phyloP scores from a whole-genome alignment of 352 stramenopile species.

The Globisporangium okanoganense region DNA sequence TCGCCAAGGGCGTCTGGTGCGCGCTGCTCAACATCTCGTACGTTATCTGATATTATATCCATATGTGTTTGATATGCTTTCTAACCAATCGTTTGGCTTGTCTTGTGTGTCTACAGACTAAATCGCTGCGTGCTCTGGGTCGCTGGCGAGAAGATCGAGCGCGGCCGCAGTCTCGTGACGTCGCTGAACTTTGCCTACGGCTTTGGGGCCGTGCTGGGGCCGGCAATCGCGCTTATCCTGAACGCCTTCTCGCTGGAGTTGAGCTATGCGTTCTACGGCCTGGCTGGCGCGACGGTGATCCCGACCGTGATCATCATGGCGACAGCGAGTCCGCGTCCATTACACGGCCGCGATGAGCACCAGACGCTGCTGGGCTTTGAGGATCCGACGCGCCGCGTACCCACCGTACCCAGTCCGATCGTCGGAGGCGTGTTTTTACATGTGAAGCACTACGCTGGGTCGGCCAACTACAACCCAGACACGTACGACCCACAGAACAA shows the following conservation, averaged over 20 bases:
- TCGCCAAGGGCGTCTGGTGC: conserved; percentile 71
- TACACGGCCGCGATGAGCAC: conserved; percentile 53
- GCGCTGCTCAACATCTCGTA: conserved; percentile 78
- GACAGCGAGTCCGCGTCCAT: conserved; percentile 34
- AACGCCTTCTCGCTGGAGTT: conserved; percentile 46
- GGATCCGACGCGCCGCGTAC: conserved; percentile 66
- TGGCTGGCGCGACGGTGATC: conserved; percentile 41
- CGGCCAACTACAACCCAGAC: conserved; percentile 75
- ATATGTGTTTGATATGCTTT: neutral
- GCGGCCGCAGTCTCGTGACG: conserved; percentile 67
- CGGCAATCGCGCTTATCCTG: conserved; percentile 43
- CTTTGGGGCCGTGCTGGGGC: conserved; percentile 53
- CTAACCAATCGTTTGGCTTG: neutral
- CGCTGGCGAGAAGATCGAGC: conserved; percentile 59
- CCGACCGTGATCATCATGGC: conserved; percentile 37
- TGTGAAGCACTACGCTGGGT: conserved; percentile 64
- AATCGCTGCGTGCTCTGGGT: conserved; percentile 72
- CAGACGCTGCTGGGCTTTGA: conserved; percentile 64
- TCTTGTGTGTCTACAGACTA: conserved; percentile 22
- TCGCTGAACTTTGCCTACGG: conserved; percentile 74
- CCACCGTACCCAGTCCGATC: conserved; percentile 77
- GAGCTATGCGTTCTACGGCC: conserved; percentile 51
- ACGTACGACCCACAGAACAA: conserved; percentile 83
- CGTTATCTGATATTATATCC: neutral
- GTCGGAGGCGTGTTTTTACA: conserved; percentile 81